Conservation (phyloP, 164 flowering plant genomes). For the Aristolochia contorta region DNA sequence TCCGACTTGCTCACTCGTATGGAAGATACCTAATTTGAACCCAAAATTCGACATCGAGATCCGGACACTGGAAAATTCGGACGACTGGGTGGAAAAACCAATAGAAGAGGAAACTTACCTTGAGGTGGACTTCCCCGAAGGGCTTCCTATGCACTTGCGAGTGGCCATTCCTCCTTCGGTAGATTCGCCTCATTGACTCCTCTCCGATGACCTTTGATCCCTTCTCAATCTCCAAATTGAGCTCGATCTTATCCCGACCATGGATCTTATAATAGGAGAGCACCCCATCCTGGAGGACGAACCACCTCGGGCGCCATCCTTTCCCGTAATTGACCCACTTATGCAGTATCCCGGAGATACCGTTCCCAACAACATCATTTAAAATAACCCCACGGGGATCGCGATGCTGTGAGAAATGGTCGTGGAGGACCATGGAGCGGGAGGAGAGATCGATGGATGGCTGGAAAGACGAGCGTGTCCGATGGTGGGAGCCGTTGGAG, state of each 20-base stretch:
- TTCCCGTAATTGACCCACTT: constrained; percentile 99
- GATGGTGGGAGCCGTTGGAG: constrained; percentile 2
- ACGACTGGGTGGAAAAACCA: not conserved
- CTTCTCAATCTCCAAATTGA: constrained; percentile 60
- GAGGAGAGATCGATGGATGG: constrained; percentile 2
- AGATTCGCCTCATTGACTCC: constrained; percentile 42
- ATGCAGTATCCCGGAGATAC: constrained; percentile 60
- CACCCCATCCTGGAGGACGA: constrained; percentile 55
- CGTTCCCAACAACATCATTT: constrained; percentile 67
- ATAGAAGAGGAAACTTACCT: constrained; percentile 17
- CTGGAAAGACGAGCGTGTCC: constrained; percentile 6
- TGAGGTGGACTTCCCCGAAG: constrained; percentile 67
- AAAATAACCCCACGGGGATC: constrained; percentile 40
- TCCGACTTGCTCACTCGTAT: constrained; percentile 62
- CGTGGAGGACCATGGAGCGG: not conserved
- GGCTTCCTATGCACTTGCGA: constrained; percentile 38
- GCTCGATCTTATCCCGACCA: constrained; percentile 72
- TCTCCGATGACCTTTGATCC: constrained; percentile 84
- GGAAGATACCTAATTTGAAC: constrained; percentile 44
- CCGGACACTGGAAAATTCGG: not conserved
- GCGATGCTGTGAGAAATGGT: not conserved
- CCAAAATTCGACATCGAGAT: not conserved
- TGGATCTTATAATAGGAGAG: constrained; percentile 65
- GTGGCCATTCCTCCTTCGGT: constrained; percentile 19
- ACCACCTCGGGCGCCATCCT: constrained; percentile 96